Conservation (phyloP, 139 green algal species). For the Yamagishiella unicocca region DNA sequence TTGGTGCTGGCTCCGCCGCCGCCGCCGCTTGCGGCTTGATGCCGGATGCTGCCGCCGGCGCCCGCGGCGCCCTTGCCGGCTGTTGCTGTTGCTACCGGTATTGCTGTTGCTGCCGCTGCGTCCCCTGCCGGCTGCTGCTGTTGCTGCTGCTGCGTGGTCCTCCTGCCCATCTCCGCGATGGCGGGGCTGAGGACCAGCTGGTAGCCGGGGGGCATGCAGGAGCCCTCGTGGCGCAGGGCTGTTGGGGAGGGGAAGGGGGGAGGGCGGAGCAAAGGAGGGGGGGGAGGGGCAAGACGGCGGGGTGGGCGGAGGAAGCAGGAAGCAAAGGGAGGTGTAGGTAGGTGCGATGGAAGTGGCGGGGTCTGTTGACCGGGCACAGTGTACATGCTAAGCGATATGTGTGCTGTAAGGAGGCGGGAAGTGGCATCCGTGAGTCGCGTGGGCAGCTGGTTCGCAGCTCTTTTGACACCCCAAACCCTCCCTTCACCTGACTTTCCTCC, state of each 20-base stretch:
- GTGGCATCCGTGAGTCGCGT: too few relatives aligned
- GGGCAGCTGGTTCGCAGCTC: too few relatives aligned
- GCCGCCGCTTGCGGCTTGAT: not conserved
- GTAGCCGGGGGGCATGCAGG: slow-evolving; percentile 27
- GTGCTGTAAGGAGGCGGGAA: too few relatives aligned
- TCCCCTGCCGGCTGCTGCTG: not conserved
- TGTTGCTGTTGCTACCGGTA: not conserved
- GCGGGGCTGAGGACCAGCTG: slow-evolving; percentile 11
- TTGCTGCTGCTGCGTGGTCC: too few relatives aligned
- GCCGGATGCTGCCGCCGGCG: not conserved
- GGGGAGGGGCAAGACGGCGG: not conserved
- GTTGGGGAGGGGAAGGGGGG: not conserved
- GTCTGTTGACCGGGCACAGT: too few relatives aligned
- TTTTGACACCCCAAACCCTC: too few relatives aligned
- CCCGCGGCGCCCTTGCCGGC: not conserved
- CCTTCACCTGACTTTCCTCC: too few relatives aligned
- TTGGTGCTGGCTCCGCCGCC: not conserved
- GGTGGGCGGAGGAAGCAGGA: too few relatives aligned
- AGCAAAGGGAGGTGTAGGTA: too few relatives aligned
- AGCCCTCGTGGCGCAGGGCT: not conserved
- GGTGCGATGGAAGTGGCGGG: too few relatives aligned
- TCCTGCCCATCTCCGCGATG: not conserved
- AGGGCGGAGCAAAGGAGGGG: not conserved
- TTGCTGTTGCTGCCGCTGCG: not conserved
- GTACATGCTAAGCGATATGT: too few relatives aligned